These are phyloP conservation scores for Calocybe indica DNA, from an alignment of 768 basidiomycete genomes.

Conservation along the genomic window DNA sequence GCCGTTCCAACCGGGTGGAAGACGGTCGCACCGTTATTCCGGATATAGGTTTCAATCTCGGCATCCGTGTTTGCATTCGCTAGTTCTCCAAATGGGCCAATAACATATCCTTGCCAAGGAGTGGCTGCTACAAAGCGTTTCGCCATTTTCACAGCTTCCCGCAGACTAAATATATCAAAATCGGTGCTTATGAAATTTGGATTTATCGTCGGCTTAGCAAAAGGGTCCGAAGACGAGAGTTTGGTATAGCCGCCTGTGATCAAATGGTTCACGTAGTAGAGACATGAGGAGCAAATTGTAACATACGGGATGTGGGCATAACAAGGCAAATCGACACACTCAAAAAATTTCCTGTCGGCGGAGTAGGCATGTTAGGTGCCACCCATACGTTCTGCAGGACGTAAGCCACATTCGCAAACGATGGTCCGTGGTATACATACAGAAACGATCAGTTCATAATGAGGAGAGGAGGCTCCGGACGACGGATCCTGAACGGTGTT, in stretches of 20 bases:
- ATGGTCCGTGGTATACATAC: slow-evolving; percentile 12
- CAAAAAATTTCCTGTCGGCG: neutral
- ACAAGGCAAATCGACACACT: neutral
- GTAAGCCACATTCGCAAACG: neutral
- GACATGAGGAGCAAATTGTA: neutral
- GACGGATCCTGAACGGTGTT: slow-evolving; percentile 20
- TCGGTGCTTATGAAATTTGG: slow-evolving; percentile 1
- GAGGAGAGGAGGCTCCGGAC: slow-evolving; percentile 21
- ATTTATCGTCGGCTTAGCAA: slow-evolving; percentile 5
- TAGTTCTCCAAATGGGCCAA: slow-evolving; percentile 1
- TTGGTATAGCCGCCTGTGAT: neutral
- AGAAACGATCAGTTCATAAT: slow-evolving; percentile 22
- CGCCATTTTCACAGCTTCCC: slow-evolving; percentile 5
- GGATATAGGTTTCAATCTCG: slow-evolving; percentile 13
- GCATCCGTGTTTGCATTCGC: slow-evolving; percentile 2
- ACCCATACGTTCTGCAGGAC: neutral
- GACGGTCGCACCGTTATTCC: slow-evolving; percentile 13
- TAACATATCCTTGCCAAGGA: slow-evolving; percentile 5
- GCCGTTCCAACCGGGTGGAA: slow-evolving; percentile 21
- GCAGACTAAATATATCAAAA: slow-evolving; percentile 5
- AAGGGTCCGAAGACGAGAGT: slow-evolving; percentile 5
- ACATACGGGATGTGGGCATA: neutral
- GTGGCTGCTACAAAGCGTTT: neutral
- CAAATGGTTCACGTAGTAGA: neutral
- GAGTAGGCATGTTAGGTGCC: neutral